Percentiles rank a stretch among this genome's conserved stretches.
Evolutionary conservation across 441 rosid genomes (phyloP).

Genomic region (Gossypium davidsonii): DNA sequence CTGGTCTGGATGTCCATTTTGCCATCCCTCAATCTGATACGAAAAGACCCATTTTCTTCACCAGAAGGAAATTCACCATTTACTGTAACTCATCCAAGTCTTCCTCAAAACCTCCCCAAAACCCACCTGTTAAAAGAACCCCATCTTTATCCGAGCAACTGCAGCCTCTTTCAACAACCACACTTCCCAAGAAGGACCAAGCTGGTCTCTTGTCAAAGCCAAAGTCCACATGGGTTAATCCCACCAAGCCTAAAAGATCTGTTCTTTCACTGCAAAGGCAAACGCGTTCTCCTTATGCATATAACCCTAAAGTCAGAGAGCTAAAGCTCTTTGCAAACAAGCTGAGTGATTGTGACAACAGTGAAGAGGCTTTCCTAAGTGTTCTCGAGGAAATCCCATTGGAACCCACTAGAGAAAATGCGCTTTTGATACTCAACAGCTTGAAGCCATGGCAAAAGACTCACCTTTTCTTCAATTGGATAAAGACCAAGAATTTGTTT

Average conservation of each 20-base stretch:
- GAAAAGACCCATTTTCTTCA: constrained; percentile 33
- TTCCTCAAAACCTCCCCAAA: constrained; percentile 31
- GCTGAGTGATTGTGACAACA: constrained; percentile 46
- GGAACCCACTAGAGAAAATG: constrained; percentile 55
- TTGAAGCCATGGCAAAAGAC: constrained; percentile 65
- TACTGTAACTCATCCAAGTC: constrained; percentile 38
- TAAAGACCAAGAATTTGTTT: constrained; percentile 55
- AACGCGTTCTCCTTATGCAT: constrained; percentile 50
- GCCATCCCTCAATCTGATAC: constrained; percentile 31
- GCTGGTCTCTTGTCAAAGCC: constrained; percentile 55
- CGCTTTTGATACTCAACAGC: constrained; percentile 61
- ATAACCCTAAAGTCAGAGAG: constrained; percentile 64
- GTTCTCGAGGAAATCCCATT: constrained; percentile 53
- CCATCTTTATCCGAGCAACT: constrained; percentile 85
- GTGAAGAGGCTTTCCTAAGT: constrained; percentile 37
- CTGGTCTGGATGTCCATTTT: constrained; percentile 53
- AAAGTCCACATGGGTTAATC: constrained; percentile 87
- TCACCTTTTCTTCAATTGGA: constrained; percentile 64
- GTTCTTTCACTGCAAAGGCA: constrained; percentile 85
- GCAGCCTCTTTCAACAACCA: constrained; percentile 62
- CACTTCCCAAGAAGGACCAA: constrained; percentile 32
- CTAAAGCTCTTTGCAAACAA: constrained; percentile 59
- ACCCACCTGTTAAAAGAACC: constrained; percentile 27
- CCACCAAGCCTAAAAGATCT: constrained; percentile 69
- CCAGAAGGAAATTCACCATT: constrained; percentile 34